phyloP scores from a whole-genome alignment of 306 rosid genomes.

The Rosa lucieae region DNA sequence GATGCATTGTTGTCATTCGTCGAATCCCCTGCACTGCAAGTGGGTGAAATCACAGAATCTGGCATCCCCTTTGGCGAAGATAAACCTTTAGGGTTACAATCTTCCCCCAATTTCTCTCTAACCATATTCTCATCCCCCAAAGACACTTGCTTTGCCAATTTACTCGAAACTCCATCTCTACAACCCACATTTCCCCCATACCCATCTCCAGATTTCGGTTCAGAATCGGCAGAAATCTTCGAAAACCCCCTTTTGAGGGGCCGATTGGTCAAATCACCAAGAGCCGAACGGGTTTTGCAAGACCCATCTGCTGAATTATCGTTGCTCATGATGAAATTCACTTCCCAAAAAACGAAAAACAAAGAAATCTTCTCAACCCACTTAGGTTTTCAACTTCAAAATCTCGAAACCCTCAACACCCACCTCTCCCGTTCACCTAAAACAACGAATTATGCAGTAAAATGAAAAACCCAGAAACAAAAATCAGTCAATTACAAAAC shows the following conservation, averaged over 20 bases:
- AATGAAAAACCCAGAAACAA: background rate
- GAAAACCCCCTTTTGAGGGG: conserved; percentile 51
- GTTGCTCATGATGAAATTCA: conserved; percentile 41
- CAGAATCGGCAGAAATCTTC: conserved; percentile 35
- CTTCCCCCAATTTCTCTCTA: conserved; percentile 31
- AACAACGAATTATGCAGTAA: background rate
- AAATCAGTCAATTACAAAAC: background rate
- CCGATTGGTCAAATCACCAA: conserved; percentile 61
- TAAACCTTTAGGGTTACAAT: conserved; percentile 3
- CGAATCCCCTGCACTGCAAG: conserved; percentile 25
- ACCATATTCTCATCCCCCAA: conserved; percentile 30
- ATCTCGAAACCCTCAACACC: conserved; percentile 2
- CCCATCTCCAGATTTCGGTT: conserved; percentile 30
- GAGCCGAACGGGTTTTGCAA: conserved; percentile 47
- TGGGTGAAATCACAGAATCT: conserved; percentile 22
- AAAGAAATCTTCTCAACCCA: conserved; percentile 5
- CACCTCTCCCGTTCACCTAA: conserved; percentile 4
- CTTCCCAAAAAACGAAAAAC: background rate
- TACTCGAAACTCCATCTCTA: conserved; percentile 24
- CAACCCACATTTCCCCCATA: conserved; percentile 5
- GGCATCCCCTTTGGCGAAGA: conserved; percentile 27
- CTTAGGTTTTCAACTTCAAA: conserved; percentile 3
- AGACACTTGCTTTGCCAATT: conserved; percentile 34
- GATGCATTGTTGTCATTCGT: conserved; percentile 18
- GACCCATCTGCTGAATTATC: conserved; percentile 40